Evolutionary conservation across 73 alveolate species (phyloP).

Genomic region (Durusdinium trenchii): DNA sequence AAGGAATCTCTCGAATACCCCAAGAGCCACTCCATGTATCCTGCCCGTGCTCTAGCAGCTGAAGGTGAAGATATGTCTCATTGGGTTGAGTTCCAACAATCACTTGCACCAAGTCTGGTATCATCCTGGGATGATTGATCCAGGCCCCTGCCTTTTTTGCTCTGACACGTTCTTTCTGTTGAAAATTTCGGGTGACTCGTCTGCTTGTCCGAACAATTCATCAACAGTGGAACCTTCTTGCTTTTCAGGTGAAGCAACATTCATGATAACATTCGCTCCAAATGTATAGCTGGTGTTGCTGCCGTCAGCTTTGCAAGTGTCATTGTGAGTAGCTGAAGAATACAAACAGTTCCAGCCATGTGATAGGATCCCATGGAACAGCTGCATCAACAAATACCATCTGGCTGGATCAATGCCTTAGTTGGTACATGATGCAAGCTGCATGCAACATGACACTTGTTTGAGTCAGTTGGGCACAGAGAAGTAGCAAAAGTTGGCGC

Average conservation of each 20-base stretch:
- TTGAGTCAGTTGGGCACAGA: no score
- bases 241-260: neutral
- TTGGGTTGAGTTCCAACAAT: neutral
- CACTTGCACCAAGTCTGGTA: neutral
- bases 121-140: neutral
- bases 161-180: neutral
- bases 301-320: neutral
- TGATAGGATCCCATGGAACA: neutral
- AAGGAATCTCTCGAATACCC: neutral
- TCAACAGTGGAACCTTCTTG: neutral
- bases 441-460: no score
- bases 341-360: constrained; percentile 30
- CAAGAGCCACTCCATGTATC: neutral
- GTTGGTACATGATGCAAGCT: no score
- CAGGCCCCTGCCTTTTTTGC: neutral
- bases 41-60: neutral
- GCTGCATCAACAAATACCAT: constrained; percentile 30
- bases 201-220: neutral
- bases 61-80: neutral
- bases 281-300: neutral
- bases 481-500: no score
- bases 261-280: neutral
- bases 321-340: neutral
- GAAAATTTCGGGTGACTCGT: neutral
- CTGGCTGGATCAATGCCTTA: constrained; percentile 1